Conservation (phyloP, 441 rosid genomes). For the Omphalea diandra region DNA sequence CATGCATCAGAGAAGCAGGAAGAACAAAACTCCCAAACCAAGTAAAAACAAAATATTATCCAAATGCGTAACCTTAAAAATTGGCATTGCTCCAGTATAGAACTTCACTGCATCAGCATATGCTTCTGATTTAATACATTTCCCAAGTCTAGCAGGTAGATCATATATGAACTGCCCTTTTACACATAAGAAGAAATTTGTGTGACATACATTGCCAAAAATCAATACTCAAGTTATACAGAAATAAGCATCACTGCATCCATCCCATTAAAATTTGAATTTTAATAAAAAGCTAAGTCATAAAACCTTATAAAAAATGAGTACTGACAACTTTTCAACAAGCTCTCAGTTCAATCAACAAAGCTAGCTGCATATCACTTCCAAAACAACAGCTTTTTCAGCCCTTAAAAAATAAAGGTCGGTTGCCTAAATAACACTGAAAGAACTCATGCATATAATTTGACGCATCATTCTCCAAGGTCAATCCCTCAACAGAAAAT, state of each 20-base stretch:
- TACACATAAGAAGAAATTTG: slow-evolving; percentile 43
- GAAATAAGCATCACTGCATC: slow-evolving; percentile 1
- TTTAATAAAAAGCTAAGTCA: not conserved
- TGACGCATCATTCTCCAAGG: not conserved
- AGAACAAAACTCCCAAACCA: slow-evolving; percentile 11
- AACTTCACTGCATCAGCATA: slow-evolving; percentile 97
- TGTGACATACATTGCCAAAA: slow-evolving; percentile 34
- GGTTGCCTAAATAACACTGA: not conserved
- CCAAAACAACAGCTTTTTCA: not conserved
- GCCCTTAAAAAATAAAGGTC: not conserved
- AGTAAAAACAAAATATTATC: slow-evolving; percentile 6
- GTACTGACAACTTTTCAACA: not conserved
- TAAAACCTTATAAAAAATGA: not conserved
- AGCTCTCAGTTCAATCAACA: slow-evolving; percentile 14
- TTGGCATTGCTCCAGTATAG: slow-evolving; percentile 96
- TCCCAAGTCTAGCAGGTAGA: slow-evolving; percentile 94
- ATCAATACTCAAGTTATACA: slow-evolving; percentile 14
- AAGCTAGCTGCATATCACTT: slow-evolving; percentile 3
- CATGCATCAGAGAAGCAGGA: not conserved
- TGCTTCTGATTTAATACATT: slow-evolving; percentile 83
- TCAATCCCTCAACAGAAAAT: not conserved
- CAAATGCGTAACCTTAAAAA: slow-evolving; percentile 62
- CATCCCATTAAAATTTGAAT: not conserved
- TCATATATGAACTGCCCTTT: slow-evolving; percentile 98
- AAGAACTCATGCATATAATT: not conserved